Evolutionary conservation across 495 filamentous ascomycete species (phyloP).

Genomic region (Halenospora varia): DNA sequence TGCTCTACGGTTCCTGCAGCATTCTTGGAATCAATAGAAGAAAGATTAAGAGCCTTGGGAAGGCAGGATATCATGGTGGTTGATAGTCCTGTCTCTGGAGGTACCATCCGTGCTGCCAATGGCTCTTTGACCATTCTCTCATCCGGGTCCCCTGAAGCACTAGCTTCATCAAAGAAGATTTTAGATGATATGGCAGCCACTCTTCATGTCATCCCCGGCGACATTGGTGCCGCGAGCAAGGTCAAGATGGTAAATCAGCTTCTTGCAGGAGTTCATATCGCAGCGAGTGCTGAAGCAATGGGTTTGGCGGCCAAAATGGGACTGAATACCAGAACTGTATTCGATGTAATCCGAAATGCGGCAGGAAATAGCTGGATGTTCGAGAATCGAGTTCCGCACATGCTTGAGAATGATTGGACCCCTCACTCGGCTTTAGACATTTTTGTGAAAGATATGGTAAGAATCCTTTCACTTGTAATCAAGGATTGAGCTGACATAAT

Average conservation of each 20-base stretch:
- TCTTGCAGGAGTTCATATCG: conserved; percentile 71
- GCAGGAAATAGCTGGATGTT: conserved; percentile 80
- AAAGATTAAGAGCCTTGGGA: conserved; percentile 45
- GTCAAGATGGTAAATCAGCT: conserved; percentile 86
- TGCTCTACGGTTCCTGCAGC: conserved; percentile 71
- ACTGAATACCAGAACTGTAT: conserved; percentile 52
- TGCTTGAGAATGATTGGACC: conserved; percentile 63
- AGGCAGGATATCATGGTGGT: conserved; percentile 64
- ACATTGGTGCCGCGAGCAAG: conserved; percentile 70
- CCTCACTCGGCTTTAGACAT: conserved; percentile 70
- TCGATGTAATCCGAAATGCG: conserved; percentile 50
- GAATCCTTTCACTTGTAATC: conserved; percentile 25
- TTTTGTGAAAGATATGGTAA: conserved; percentile 68
- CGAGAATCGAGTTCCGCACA: conserved; percentile 65
- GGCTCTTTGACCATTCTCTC: conserved; percentile 79
- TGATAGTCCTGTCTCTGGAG: conserved; percentile 74
- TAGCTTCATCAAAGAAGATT: conserved; percentile 55
- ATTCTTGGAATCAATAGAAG: conserved; percentile 57
- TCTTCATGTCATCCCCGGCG: conserved; percentile 70
- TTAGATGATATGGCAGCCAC: conserved; percentile 62
- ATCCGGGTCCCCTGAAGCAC: conserved; percentile 51
- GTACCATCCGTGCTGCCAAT: conserved; percentile 63
- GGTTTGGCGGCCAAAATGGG: conserved; percentile 66
- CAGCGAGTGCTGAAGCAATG: conserved; percentile 66
- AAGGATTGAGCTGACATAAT: conserved; percentile 26